Evolutionary conservation across 805 yeast species (phyloP).

Genomic region (Ogataea pini): DNA sequence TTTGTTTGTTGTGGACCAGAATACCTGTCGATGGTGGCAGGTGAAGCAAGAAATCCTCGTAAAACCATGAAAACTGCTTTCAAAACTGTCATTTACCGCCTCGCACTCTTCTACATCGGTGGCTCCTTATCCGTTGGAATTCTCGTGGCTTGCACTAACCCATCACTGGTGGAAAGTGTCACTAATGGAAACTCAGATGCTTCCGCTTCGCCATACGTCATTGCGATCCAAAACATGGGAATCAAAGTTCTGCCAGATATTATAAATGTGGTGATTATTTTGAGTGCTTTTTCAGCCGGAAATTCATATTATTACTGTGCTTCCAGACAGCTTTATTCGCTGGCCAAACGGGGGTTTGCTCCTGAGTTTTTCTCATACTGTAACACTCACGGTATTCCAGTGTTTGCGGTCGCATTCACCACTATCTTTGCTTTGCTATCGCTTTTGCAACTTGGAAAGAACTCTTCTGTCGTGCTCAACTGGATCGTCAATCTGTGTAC

Average conservation of each 20-base stretch:
- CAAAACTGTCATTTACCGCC: constrained; percentile 44
- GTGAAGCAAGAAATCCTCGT: constrained; percentile 46
- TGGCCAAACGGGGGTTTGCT: constrained; percentile 70
- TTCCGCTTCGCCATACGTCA: constrained; percentile 74
- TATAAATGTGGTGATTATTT: constrained; percentile 71
- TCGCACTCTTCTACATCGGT: constrained; percentile 46
- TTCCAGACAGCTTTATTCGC: constrained; percentile 59
- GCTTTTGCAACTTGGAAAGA: constrained; percentile 52
- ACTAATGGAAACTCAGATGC: constrained; percentile 65
- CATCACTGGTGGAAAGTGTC: constrained; percentile 44
- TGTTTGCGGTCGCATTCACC: constrained; percentile 52
- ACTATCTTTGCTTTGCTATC: constrained; percentile 64
- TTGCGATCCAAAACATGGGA: constrained; percentile 67
- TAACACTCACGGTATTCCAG: constrained; percentile 68
- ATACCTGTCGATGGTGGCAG: constrained; percentile 45
- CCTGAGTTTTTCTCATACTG: constrained; percentile 65
- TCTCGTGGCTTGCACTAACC: constrained; percentile 39
- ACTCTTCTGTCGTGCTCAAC: constrained; percentile 38
- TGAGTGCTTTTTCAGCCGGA: constrained; percentile 79
- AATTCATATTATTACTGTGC: constrained; percentile 76
- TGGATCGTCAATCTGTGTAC: constrained; percentile 51
- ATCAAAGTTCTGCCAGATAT: constrained; percentile 68
- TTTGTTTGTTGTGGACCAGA: constrained; percentile 47
- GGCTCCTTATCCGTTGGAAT: constrained; percentile 45
- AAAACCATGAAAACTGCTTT: constrained; percentile 41